A percentile compares a stretch with the other conserved stretches of the same genome.
Evolutionary conservation across 306 rosid genomes (phyloP).

Genomic region (Quercus ilex): DNA sequence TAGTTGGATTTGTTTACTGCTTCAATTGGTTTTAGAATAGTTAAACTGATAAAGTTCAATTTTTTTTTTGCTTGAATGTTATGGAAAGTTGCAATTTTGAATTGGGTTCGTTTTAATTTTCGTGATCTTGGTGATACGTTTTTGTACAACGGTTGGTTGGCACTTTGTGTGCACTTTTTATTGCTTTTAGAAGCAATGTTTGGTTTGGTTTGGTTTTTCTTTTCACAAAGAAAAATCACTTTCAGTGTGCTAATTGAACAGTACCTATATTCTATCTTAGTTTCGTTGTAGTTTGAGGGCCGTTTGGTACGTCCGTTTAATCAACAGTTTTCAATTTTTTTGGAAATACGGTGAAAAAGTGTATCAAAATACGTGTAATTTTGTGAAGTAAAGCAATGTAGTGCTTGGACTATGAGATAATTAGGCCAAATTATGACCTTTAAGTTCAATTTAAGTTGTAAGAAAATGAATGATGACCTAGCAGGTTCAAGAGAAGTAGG

Average conservation of each 20-base stretch:
- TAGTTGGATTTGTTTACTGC: slow-evolving; percentile 8
- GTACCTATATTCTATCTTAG: neutral
- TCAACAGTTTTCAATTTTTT: no score
- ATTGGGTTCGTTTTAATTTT: neutral
- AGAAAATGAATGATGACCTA: neutral
- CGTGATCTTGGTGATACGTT: slow-evolving; percentile 1
- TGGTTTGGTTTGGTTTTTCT: neutral
- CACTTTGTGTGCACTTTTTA: neutral
- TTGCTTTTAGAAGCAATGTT: neutral
- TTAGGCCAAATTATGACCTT: neutral
- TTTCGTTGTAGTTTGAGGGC: neutral
- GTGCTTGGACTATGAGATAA: neutral
- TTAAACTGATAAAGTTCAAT: neutral
- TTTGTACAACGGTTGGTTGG: neutral
- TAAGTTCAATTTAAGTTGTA: neutral
- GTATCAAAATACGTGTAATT: no score
- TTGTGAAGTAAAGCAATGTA: neutral
- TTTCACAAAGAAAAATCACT: neutral
- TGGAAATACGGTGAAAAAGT: no score
- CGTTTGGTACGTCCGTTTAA: no score
- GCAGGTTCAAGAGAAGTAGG: neutral
- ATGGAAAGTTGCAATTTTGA: neutral
- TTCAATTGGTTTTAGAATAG: neutral
- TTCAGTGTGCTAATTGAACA: neutral
- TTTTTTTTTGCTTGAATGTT: slow-evolving; percentile 2